Evolutionary conservation across 257 asterid genomes (phyloP), one percentile per base, ranked within the genome.

Genomic region (Ilex asprella): DNA sequence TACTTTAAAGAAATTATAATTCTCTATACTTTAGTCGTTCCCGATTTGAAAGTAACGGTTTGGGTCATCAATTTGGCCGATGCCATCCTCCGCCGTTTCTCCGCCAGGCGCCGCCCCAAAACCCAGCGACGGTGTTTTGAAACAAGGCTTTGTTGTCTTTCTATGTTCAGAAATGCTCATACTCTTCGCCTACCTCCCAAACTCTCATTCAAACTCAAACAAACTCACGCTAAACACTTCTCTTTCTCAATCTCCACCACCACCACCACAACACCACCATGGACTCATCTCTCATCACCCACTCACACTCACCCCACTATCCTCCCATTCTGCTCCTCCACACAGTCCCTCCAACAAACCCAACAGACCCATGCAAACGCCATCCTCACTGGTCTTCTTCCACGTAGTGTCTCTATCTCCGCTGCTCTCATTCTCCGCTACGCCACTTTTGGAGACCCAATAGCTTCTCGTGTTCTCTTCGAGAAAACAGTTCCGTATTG

Each of bases 401-500:
- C 96, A 15, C 61, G 16, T 74, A 85, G 89, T 64, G 71, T 80
- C 59, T 78, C 96, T 65, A 59, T 85, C 13, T 71, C 80, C 55
- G 84, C 91, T 11, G 82, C 89, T 35, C 87, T 85, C 66, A 78
- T 88, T 30, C 94, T 85, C 60, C 81, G 94, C 4, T 88, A 88
- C 75, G 76, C 92, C 61, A 39, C 67, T 50, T 78, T 81, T 70
- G 59, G 16, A 10, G 68, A 76, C 63, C 79, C 78, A 27, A 60
- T 60, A 35, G 60, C 44, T 10, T 59, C 76, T 54, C 66, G 53
- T 55, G 52, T 70, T 10, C 70, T 87, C 44, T 82, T 85, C 74
- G 15, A 56, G 16, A 81, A 69, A 46, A 60, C 88, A 0, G 74
- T 69, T 46, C 68, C 79, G 0, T 78, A 56, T 70, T 74, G 84